phyloP scores from a whole-genome alignment of 2,329 filamentous ascomycete species.

The Thelonectria blattea region DNA sequence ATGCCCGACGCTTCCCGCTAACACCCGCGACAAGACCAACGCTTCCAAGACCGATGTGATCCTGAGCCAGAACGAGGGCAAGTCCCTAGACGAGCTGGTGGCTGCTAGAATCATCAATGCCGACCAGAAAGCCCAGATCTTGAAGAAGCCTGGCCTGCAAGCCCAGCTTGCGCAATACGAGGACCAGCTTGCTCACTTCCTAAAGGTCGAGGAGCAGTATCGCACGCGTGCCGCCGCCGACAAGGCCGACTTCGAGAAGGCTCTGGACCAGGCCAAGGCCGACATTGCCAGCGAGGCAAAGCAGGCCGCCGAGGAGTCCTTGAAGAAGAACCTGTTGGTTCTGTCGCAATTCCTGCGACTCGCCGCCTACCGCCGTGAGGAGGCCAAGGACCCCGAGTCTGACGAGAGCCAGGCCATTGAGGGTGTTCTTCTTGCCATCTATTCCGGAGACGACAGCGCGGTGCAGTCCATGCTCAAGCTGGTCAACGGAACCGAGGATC shows the following conservation, averaged over 20 bases:
- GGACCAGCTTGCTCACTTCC: conserved; percentile 76
- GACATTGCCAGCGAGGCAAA: conserved; percentile 59
- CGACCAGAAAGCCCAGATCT: conserved; percentile 78
- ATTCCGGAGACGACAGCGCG: conserved; percentile 76
- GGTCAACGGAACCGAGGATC: conserved; percentile 73
- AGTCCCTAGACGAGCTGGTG: conserved; percentile 76
- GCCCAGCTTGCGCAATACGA: conserved; percentile 72
- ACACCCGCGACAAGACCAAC: conserved; percentile 58
- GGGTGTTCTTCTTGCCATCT: conserved; percentile 78
- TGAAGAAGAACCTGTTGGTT: conserved; percentile 70
- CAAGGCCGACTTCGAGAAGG: conserved; percentile 66
- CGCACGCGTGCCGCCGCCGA: conserved; percentile 63
- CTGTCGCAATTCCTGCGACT: conserved; percentile 82
- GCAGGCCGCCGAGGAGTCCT: conserved; percentile 57
- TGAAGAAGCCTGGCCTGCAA: conserved; percentile 77
- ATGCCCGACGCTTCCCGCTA: conserved; percentile 26
- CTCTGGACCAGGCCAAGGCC: conserved; percentile 61
- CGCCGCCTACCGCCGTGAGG: conserved; percentile 75
- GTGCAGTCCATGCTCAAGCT: conserved; percentile 79
- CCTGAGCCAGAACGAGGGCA: conserved; percentile 71
- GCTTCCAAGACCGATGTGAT: conserved; percentile 75
- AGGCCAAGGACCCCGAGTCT: conserved; percentile 66
- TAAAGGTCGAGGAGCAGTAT: conserved; percentile 77
- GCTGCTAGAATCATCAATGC: conserved; percentile 75
- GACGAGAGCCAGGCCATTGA: conserved; percentile 84